Percentiles rank a stretch among this genome's conserved stretches.
These are phyloP conservation scores for Camillea tinctor DNA, from an alignment of 2,329 filamentous ascomycete species.

Conservation along the genomic window DNA sequence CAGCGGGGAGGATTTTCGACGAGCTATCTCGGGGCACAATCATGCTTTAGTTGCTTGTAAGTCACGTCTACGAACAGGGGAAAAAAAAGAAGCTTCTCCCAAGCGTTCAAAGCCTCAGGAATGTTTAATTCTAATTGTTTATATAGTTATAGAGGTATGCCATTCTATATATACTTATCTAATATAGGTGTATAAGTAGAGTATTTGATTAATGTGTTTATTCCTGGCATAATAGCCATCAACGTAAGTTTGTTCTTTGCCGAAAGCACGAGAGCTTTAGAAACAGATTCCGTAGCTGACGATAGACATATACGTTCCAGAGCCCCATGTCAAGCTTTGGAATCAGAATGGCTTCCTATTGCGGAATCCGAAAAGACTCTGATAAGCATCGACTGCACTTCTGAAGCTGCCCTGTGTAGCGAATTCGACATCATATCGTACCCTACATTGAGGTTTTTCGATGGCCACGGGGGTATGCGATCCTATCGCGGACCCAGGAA, in stretches of 20 bases:
- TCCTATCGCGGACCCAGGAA: conserved; percentile 45
- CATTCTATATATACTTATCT: not conserved
- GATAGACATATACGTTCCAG: conserved; percentile 23
- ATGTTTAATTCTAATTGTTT: not conserved
- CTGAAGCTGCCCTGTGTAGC: conserved; percentile 37
- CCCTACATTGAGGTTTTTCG: conserved; percentile 46
- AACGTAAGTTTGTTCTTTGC: conserved; percentile 21
- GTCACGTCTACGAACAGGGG: too few species aligned
- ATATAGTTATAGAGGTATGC: conserved; percentile 24
- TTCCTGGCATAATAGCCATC: conserved; percentile 21
- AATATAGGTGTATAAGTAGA: too few species aligned
- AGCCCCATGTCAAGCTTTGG: conserved; percentile 32
- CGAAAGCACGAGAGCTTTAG: not conserved
- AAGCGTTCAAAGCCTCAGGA: not conserved
- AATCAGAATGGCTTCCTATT: conserved; percentile 35
- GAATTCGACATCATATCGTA: conserved; percentile 43
- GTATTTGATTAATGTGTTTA: not conserved
- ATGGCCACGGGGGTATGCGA: conserved; percentile 30
- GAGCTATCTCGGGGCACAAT: conserved; percentile 26
- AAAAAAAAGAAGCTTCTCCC: not conserved
- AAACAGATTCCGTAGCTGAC: conserved; percentile 4
- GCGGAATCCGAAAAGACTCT: conserved; percentile 15
- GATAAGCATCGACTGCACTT: conserved; percentile 42
- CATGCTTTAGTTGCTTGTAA: conserved; percentile 32
- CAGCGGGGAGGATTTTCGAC: conserved; percentile 25